Percentiles rank a stretch among this genome's conserved stretches.
Evolutionary conservation across 2,329 filamentous ascomycete species (phyloP).

Genomic region (Aspergillus neoniger): DNA sequence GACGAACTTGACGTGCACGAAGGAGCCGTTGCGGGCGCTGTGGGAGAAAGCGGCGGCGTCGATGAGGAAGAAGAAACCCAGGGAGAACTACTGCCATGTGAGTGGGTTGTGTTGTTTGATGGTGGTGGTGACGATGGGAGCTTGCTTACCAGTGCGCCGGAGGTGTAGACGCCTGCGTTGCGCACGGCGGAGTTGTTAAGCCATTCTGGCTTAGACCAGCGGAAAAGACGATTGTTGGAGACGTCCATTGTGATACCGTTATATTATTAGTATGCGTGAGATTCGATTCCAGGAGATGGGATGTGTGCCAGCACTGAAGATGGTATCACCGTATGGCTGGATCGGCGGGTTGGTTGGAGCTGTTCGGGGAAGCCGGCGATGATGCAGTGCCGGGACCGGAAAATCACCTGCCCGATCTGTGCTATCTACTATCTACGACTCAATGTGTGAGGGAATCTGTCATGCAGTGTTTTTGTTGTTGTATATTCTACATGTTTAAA

Average conservation of each 20-base stretch:
- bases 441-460: too few relatives aligned
- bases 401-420: constrained; percentile 19
- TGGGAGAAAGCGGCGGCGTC: constrained; percentile 66
- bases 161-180: constrained; percentile 65
- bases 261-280: neutral
- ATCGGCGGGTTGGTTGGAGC: constrained; percentile 5
- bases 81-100: constrained; percentile 57
- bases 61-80: constrained; percentile 70
- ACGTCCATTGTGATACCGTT: constrained; percentile 36
- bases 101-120: neutral
- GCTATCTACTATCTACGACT: neutral
- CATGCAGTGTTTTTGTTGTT: too few relatives aligned
- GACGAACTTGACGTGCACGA: constrained; percentile 67
- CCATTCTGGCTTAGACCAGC: constrained; percentile 67
- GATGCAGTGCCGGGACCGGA: constrained; percentile 26
- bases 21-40: constrained; percentile 61
- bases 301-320: constrained; percentile 3
- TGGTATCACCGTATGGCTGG: neutral
- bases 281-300: neutral
- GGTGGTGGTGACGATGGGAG: constrained; percentile 6
- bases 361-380: constrained; percentile 17
- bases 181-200: constrained; percentile 65
- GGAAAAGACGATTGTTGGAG: constrained; percentile 62
- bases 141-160: constrained; percentile 64
- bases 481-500: too few relatives aligned